Conservation (phyloP, 2,329 filamentous ascomycete species). For the Penicillium sp. region DNA sequence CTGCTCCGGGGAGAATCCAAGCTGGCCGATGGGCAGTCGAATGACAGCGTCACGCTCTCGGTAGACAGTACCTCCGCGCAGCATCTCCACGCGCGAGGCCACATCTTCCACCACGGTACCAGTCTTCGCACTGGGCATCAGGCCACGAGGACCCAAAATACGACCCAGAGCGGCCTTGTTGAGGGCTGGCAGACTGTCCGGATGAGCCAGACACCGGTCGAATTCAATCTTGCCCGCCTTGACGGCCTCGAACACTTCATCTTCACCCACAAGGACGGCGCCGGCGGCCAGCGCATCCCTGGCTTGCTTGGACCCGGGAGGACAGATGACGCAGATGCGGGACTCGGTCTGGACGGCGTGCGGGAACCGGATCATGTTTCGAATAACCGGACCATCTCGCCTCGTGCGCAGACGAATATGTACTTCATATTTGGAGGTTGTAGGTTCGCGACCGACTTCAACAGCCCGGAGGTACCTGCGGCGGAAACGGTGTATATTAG, state of each 20-base stretch:
- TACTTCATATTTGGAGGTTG: slow-evolving; percentile 78
- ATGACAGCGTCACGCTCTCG: slow-evolving; percentile 80
- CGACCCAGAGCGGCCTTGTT: slow-evolving; percentile 74
- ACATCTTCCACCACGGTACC: slow-evolving; percentile 85
- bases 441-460: slow-evolving; percentile 77
- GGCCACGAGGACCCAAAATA: slow-evolving; percentile 76
- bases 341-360: slow-evolving; percentile 85
- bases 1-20: slow-evolving; percentile 82
- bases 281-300: slow-evolving; percentile 70
- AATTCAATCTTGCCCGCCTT: slow-evolving; percentile 74
- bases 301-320: slow-evolving; percentile 69
- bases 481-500: slow-evolving; percentile 6
- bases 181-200: slow-evolving; percentile 67
- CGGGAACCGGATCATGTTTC: slow-evolving; percentile 80
- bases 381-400: slow-evolving; percentile 80
- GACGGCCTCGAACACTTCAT: slow-evolving; percentile 75
- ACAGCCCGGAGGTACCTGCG: slow-evolving; percentile 79
- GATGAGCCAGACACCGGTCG: slow-evolving; percentile 82
- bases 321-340: slow-evolving; percentile 83
- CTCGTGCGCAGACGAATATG: slow-evolving; percentile 74
- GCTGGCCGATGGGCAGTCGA: slow-evolving; percentile 81
- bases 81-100: slow-evolving; percentile 65
- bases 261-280: slow-evolving; percentile 77
- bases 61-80: slow-evolving; percentile 80
- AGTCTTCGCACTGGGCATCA: slow-evolving; percentile 87